Evolutionary conservation across 208 protist genomes (phyloP).

Genomic region (Leishmania tarentolae): DNA sequence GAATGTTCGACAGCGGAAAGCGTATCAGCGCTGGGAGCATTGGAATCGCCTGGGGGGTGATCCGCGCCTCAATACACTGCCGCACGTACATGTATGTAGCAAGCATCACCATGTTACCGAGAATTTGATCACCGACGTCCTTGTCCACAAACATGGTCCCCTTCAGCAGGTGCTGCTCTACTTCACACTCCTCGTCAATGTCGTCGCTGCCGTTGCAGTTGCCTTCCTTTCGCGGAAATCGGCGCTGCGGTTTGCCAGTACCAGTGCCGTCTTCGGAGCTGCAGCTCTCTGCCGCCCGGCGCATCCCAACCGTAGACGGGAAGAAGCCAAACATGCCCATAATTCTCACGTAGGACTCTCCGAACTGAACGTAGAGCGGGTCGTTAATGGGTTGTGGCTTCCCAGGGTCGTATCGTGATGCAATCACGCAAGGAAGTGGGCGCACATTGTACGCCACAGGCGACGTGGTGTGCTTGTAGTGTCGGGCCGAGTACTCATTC

Average conservation of each 20-base stretch:
- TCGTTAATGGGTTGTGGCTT: constrained; percentile 49
- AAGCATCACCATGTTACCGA: constrained; percentile 80
- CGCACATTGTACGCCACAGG: constrained; percentile 68
- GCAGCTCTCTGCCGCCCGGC: constrained; percentile 1
- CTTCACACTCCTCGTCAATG: constrained; percentile 26
- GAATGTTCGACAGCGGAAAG: constrained; percentile 71
- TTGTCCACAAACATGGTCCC: constrained; percentile 86
- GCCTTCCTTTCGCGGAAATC: constrained; percentile 44
- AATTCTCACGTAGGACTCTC: constrained; percentile 62
- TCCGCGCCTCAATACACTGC: constrained; percentile 66
- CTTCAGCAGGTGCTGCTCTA: constrained; percentile 74
- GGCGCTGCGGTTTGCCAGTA: not conserved
- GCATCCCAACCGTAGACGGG: constrained; percentile 48
- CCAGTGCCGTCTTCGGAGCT: not conserved
- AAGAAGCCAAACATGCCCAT: constrained; percentile 86
- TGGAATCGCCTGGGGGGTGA: constrained; percentile 54
- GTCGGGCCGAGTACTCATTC: constrained; percentile 10
- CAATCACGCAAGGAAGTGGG: constrained; percentile 77
- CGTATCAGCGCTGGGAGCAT: constrained; percentile 67
- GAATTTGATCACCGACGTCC: constrained; percentile 81
- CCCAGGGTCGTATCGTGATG: constrained; percentile 53
- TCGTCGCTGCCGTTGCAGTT: constrained; percentile 45
- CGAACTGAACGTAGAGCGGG: constrained; percentile 56
- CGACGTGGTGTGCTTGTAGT: constrained; percentile 51
- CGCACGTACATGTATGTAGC: constrained; percentile 79